Evolutionary conservation across 2,329 filamentous ascomycete genomes (phyloP), one percentile per base, ranked within the genome.

Genomic region (Aspergillus intermedius): DNA sequence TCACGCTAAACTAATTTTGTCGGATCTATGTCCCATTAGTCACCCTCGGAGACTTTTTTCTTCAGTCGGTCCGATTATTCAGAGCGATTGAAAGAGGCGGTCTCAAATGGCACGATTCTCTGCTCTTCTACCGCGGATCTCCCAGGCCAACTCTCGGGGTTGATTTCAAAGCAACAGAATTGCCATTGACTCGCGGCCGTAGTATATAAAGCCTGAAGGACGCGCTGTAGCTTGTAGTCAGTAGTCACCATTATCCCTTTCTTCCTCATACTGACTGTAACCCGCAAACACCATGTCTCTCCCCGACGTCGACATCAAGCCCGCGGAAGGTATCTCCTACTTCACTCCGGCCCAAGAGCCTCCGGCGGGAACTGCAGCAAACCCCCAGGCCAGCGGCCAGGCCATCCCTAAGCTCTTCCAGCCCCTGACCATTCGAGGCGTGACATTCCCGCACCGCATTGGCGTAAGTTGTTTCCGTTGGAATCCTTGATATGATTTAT

Each of bases 371-470:
- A 66, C 68, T 1, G 67, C 68, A 9, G 65, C 66, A 37, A 62
- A 66, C 47, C 70, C 71, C 4, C 71, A 73, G 49, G 65, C 68
- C 2, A 63, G 70, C 56, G 70, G 65, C 46, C 55, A 61, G n/a
- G 51, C 59, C 13, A 60, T 65, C 10, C 79, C 80, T 5, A 82
- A 82, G 61, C 71, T 83, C 37, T 82, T 82, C 68, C 73, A 74
- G 47, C 79, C 80, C 3, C 64, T 83, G 45, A 78, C 77, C 60
- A 62, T 82, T 45, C 72, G 80, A 10, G 79, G 79, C 12, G 54
- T 82, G n/a, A 81, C 77, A 0, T 72, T 87, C n/a, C 82, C 82
- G 54, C 87, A 86, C 66, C 79, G 83, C 55, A 82, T 86, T 54
- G 77, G 81, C 56, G 73, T 76, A 58, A 55, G 67, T 48, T 48